Evolutionary conservation across 305 asterid genomes (phyloP), one percentile per base, ranked within the genome.

Genomic region (Stenogyne calaminthoides): DNA sequence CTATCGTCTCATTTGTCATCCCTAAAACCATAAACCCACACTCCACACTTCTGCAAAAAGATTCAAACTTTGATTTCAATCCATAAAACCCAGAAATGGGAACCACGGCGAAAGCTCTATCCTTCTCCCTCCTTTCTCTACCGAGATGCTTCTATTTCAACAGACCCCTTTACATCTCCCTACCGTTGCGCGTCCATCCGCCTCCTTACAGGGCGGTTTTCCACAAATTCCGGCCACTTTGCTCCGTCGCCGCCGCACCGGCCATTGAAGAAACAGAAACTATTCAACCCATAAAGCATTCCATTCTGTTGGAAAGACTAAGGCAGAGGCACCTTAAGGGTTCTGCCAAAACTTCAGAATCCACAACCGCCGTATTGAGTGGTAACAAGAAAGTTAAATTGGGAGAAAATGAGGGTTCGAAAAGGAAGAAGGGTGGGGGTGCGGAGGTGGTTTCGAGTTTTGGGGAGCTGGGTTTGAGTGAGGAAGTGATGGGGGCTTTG

Each of bases 321-420:
- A 80, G 99, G 82, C 83, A 85, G 70, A 87, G 98, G 76, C 97
- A 95, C 81, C 94, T 92, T 56, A 95, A 90, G 78, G 94, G 85
- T 54, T 81, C 94, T 42, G 67, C 78, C 42, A 81, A 77, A 56
- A 71, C 72, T 52, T 47, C 83, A 14, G 61, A 72, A 58, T 27
- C 77, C 76, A 15, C 82, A 16, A 59, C 77, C 46, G 70, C 76
- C 19, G 58, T 3, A 27, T 19, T 46, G 69, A 65, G 74, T 14
- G 73, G 52, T 63, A 12, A 40, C 8, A 81, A 72, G 73, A 80
- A 69, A 54, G 65, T 8, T 25, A 80, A 64, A 18, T 55, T 51
- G 55, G 81, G 67, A 34, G 91, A 81, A 49, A 74, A 25, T 46
- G 96, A 80, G 80, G 81, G 80, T 70, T 32, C 83, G 2, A 82